Conservation (phyloP, 139 green algal genomes). For the Chlorella sorokiniana region DNA sequence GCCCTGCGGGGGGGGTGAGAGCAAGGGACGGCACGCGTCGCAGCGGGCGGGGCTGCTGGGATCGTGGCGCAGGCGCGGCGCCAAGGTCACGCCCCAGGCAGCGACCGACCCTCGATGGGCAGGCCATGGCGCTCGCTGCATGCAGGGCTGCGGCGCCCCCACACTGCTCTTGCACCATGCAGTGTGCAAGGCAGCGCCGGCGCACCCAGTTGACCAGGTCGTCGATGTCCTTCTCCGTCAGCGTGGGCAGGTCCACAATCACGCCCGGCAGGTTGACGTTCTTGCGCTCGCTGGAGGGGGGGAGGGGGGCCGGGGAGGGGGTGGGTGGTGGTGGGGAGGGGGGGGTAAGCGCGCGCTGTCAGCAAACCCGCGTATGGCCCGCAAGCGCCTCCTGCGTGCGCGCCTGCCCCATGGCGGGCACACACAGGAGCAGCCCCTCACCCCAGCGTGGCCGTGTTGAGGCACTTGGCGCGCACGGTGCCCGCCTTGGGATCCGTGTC, state of each 20-base stretch:
- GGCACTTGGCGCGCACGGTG: constrained; percentile 76
- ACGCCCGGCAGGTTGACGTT: constrained; percentile 98
- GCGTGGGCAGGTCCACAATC: constrained; percentile 94
- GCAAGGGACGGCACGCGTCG: background rate
- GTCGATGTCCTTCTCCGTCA: constrained; percentile 95
- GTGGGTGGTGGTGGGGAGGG: background rate
- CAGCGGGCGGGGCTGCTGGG: no score
- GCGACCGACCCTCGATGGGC: no score
- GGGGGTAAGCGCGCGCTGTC: background rate
- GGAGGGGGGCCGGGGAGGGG: background rate
- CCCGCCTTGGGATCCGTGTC: constrained; percentile 73
- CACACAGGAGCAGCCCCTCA: constrained; percentile 36
- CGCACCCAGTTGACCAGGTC: constrained; percentile 80
- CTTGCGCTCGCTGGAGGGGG: constrained; percentile 87
- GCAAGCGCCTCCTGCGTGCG: no score
- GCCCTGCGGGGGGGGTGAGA: constrained; percentile 52
- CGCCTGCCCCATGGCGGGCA: no score
- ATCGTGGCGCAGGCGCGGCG: no score
- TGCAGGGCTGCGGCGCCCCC: no score
- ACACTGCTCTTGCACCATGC: no score
- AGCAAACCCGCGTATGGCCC: background rate
- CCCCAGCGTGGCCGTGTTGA: constrained; percentile 96
- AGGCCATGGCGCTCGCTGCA: no score
- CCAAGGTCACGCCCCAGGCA: no score
- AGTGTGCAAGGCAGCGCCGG: background rate